phyloP scores from a whole-genome alignment of 345 rosid genomes.

The Boechera divaricarpa region DNA sequence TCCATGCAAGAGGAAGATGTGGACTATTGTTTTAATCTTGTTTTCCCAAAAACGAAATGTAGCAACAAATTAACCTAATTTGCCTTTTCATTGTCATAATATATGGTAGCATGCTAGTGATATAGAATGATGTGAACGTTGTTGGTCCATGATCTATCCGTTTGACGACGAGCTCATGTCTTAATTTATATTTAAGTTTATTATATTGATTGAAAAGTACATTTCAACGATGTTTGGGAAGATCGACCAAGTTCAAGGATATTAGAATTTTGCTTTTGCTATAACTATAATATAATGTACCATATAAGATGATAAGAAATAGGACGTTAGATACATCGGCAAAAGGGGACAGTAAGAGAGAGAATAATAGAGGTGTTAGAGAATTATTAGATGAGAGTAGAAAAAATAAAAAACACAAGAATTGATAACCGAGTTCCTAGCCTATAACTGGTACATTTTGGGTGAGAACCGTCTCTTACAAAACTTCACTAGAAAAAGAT shows the following conservation, averaged over 20 bases:
- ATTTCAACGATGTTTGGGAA: neutral
- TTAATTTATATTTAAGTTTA: neutral
- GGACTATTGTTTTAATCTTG: conserved; percentile 10
- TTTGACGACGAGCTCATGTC: conserved; percentile 16
- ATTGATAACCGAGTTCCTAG: too few relatives aligned
- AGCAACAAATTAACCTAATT: conserved; percentile 3
- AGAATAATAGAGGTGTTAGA: neutral
- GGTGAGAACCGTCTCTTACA: too few relatives aligned
- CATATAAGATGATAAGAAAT: neutral
- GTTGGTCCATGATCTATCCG: conserved; percentile 7
- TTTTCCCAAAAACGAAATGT: conserved; percentile 3
- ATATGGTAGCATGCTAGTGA: conserved; percentile 6
- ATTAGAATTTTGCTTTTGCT: neutral
- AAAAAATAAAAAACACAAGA: too few relatives aligned
- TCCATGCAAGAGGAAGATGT: neutral
- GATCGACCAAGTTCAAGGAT: neutral
- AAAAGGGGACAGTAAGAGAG: neutral
- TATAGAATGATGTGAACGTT: conserved; percentile 19
- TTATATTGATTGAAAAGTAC: neutral
- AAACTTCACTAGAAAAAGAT: too few relatives aligned
- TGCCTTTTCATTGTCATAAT: neutral
- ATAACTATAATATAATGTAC: neutral
- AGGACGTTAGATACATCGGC: neutral
- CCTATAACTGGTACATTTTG: too few relatives aligned
- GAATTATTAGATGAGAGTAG: too few relatives aligned